Base-by-base conservation (phyloP, 2,329 filamentous ascomycete genomes). In the Sporothrix brunneoviolacea region DNA sequence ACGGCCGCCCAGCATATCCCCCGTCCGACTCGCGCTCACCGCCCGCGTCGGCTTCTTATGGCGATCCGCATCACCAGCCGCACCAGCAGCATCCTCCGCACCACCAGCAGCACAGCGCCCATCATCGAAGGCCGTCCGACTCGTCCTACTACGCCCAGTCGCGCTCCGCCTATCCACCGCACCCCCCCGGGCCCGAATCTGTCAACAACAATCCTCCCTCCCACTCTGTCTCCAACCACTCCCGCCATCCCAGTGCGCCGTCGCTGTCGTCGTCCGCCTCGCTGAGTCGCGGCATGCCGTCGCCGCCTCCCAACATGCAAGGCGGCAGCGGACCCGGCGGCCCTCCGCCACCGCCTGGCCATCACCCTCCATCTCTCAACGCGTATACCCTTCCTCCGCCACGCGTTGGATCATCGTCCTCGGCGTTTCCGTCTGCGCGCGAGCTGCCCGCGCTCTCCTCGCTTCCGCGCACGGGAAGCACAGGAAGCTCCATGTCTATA, bases 401-500 rank as follows among this genome's bases (percentile, higher is more conserved):
- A 7, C 64, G 73, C 35, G 68, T 70, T 19, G 71, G 72, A 2
- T 70, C 70, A 3, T 68, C 72, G 1, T 67, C 32, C 8, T 48
- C 64, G 18, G 66, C 72, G 4, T 76, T 76, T 46, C 65, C 70
- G 0, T 67, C 71, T 4, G 67, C 74, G 32, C 77, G 81, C 53
- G 73, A 78, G 51, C 64, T 79, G 13, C 75, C 77, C 1, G 73
- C 77, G 2, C 67, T 82, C 12, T 66, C 70, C 24, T 68, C 74
- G 12, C 64, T 81, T 18, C 63, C 72, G 22, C 69, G 77, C 52
- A 67, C 73, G 4, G 71, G 68, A 21, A 70, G 67, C 50, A 68
- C 68, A 0, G 71, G 72, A 38, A 78, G 75, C 61, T 76, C 74
- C 61, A 82, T 82, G 78, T 80, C 78, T 18, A 80, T 82, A 63